Evolutionary conservation across 805 yeast genomes (phyloP).

Genomic region (Kuraishia hungarica): DNA sequence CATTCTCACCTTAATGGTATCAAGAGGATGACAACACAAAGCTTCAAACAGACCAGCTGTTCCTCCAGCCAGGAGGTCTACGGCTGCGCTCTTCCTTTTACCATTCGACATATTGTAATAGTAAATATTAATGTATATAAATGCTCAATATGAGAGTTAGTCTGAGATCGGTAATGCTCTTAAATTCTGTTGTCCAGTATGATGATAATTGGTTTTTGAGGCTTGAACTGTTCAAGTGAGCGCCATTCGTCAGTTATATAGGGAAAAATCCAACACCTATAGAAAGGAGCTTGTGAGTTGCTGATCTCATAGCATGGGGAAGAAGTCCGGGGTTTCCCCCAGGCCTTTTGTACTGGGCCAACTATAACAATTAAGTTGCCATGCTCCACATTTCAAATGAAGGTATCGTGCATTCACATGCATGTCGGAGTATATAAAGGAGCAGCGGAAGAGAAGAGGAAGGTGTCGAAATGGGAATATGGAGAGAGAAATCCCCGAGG

Average conservation of each 20-base stretch:
- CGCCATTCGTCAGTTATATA: background rate
- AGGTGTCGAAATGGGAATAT: background rate
- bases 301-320: background rate
- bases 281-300: background rate
- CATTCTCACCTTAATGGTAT: conserved; percentile 96
- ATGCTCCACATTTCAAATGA: background rate
- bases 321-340: background rate
- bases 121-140: background rate
- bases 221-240: background rate
- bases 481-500: background rate
- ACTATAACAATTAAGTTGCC: background rate
- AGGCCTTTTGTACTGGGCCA: background rate
- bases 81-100: conserved; percentile 32
- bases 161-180: no score
- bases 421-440: background rate
- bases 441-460: background rate
- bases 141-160: background rate
- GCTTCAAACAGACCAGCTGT: conserved; percentile 97
- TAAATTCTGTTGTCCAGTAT: no score
- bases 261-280: background rate
- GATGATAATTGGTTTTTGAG: background rate
- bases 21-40: conserved; percentile 96
- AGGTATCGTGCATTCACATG: background rate
- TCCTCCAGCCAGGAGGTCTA: conserved; percentile 87
- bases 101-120: background rate